These are phyloP conservation scores for Speleostelium caveatum DNA, from an alignment of 78 protist genomes.

Conservation along the genomic window DNA sequence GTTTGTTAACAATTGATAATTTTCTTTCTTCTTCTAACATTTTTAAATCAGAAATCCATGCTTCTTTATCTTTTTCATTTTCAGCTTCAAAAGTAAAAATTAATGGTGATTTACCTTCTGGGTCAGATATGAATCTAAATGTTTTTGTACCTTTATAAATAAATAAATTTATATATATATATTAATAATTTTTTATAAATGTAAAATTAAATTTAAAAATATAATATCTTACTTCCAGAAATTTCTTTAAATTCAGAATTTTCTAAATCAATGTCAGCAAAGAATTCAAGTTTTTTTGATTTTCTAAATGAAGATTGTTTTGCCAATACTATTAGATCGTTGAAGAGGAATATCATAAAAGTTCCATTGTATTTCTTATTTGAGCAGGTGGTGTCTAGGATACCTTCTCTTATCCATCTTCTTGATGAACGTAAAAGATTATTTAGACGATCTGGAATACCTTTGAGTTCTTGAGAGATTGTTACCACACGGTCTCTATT, in stretches of 20 bases:
- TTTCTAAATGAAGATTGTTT: constrained; percentile 25
- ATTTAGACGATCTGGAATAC: constrained; percentile 27
- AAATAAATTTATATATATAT: background rate
- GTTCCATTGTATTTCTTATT: constrained; percentile 51
- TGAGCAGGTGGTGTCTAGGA: constrained; percentile 30
- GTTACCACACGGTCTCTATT: constrained; percentile 65
- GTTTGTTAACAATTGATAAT: background rate
- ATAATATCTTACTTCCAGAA: background rate
- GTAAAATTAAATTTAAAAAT: no score
- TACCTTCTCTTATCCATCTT: constrained; percentile 72
- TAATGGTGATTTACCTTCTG: constrained; percentile 62
- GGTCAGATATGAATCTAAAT: constrained; percentile 67
- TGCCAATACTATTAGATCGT: constrained; percentile 45
- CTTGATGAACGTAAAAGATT: constrained; percentile 24
- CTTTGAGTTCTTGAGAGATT: constrained; percentile 24
- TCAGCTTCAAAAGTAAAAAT: constrained; percentile 54
- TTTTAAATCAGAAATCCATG: constrained; percentile 53
- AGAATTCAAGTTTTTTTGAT: constrained; percentile 34
- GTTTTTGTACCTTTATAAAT: background rate
- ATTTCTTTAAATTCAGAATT: constrained; percentile 61
- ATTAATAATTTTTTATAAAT: background rate
- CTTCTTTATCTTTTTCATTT: constrained; percentile 7
- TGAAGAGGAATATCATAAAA: constrained; percentile 48
- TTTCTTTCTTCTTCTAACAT: constrained; percentile 60
- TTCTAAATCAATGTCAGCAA: constrained; percentile 41